Evolutionary conservation across 1,139 yeast species (phyloP), one percentile per base, ranked within the genome.

Genomic region (Candida frijolesensis): DNA sequence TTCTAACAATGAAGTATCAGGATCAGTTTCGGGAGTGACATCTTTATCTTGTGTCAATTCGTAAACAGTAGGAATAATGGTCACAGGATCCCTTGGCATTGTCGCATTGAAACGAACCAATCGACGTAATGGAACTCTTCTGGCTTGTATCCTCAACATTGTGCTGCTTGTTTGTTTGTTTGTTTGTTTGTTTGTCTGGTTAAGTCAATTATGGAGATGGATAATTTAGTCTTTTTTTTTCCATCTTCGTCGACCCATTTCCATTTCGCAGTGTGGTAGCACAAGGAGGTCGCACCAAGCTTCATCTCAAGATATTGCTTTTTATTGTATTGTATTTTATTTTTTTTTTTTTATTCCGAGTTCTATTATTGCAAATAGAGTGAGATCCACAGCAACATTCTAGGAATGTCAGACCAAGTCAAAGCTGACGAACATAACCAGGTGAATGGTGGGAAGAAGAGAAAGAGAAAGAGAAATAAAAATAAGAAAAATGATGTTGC

Each of bases 1-100:
- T 4, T 71, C 67, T 41, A 81, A 61, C 16, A 82, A 57, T 1
- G 85, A 78, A 15, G 65, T 67, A 3, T 64, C 57, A 9, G 68
- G 51, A 47, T 80, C 84, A 1, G 59, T 68, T 11, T 63, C 65
- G 1, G 57, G 50, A 6, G 56, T 47, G 9, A 47, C 16, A 30
- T 51, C 57, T 45, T 55, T 55, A 27, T 44, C 54, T 18, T 48
- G 47, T 1, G 71, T 63, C 34, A 76, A 60, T 19, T 64, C 62
- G 25, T 61, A 56, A 2, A 75, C 65, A 5, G 75, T 61, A 0
- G 81, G 81, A 7, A 76, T 70, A 38, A 76, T 68, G 12, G 72
- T 62, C 34, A 70, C 65, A 5, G 72, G 46, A 42, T 70, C 47
- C 58, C 70, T 11, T 63, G 64, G 27, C 1, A 33, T 25, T 10